phyloP scores from a whole-genome alignment of 176 grass and related monocot species.

The Oryza nivara region DNA sequence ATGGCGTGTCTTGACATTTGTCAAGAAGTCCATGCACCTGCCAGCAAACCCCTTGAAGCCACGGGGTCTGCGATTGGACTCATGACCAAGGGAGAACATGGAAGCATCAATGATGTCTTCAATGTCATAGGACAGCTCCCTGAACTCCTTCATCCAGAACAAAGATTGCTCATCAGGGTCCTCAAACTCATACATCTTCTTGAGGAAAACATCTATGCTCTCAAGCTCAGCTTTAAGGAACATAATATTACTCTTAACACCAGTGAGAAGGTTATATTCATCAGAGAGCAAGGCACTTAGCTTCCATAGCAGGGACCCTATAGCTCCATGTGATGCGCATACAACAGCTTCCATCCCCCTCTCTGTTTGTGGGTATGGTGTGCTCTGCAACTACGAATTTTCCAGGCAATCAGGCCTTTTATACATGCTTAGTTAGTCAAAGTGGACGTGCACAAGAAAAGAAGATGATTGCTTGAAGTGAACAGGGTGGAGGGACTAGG shows the following conservation, averaged over 20 bases:
- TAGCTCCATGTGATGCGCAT: constrained; percentile 12
- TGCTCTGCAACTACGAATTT: constrained; percentile 18
- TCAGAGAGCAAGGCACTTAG: constrained; percentile 33
- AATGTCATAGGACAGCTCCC: constrained; percentile 34
- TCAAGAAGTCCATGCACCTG: constrained; percentile 19
- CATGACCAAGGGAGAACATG: neutral
- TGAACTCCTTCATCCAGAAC: constrained; percentile 26
- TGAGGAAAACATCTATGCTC: constrained; percentile 35
- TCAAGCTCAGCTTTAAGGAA: constrained; percentile 32
- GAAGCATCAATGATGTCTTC: constrained; percentile 25
- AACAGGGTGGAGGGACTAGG: neutral
- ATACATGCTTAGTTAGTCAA: constrained; percentile 29
- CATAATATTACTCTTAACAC: constrained; percentile 20
- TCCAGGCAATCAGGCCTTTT: neutral
- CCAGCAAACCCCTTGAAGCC: constrained; percentile 12
- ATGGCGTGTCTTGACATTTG: constrained; percentile 26
- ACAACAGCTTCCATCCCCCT: constrained; percentile 30
- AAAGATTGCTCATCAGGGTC: constrained; percentile 16
- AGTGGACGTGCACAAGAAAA: neutral
- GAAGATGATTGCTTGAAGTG: neutral
- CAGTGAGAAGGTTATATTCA: constrained; percentile 20
- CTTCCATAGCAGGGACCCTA: constrained; percentile 24
- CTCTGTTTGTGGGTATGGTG: neutral
- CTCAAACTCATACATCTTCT: neutral
- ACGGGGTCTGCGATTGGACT: constrained; percentile 11